These are phyloP conservation scores for Backusella mclennaniae DNA, from an alignment of 192 early-diverging fungal species.

Conservation along the genomic window DNA sequence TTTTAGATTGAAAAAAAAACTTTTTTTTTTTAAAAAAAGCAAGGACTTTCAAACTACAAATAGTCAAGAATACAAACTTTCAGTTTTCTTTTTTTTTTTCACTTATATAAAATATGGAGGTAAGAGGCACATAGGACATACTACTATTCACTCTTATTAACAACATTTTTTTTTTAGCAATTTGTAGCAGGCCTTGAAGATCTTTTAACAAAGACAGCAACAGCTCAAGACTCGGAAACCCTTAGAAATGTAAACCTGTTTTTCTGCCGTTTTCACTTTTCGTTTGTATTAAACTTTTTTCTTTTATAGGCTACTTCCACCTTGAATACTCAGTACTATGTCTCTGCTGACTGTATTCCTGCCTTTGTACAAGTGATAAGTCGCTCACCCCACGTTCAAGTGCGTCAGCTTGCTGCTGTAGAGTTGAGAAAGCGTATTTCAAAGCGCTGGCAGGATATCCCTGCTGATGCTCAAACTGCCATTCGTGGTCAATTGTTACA, in stretches of 20 bases:
- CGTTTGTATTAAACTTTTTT: background rate
- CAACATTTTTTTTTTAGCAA: constrained; percentile 16
- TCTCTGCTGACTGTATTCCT: constrained; percentile 70
- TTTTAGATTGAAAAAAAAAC: background rate
- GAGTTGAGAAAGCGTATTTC: constrained; percentile 83
- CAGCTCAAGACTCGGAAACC: constrained; percentile 38
- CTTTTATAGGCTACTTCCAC: constrained; percentile 61
- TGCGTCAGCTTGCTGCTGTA: constrained; percentile 87
- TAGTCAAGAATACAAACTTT: background rate
- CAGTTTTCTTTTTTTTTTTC: background rate
- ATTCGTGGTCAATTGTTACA: constrained; percentile 72
- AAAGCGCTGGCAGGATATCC: constrained; percentile 76
- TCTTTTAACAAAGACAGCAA: constrained; percentile 33
- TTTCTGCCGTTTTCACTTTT: background rate
- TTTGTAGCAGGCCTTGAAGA: constrained; percentile 37
- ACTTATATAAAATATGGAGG: constrained; percentile 2
- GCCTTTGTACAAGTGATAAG: constrained; percentile 75
- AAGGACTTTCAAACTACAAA: background rate
- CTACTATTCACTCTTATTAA: background rate
- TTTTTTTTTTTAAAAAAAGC: background rate
- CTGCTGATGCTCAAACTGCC: constrained; percentile 47
- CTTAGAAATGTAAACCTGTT: constrained; percentile 32
- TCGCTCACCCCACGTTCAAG: constrained; percentile 58
- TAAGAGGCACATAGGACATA: background rate
- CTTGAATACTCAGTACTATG: constrained; percentile 75